Evolutionary conservation across 140 eudicot genomes (phyloP), one percentile per base, ranked within the genome.

Genomic region (Anethum foeniculum): DNA sequence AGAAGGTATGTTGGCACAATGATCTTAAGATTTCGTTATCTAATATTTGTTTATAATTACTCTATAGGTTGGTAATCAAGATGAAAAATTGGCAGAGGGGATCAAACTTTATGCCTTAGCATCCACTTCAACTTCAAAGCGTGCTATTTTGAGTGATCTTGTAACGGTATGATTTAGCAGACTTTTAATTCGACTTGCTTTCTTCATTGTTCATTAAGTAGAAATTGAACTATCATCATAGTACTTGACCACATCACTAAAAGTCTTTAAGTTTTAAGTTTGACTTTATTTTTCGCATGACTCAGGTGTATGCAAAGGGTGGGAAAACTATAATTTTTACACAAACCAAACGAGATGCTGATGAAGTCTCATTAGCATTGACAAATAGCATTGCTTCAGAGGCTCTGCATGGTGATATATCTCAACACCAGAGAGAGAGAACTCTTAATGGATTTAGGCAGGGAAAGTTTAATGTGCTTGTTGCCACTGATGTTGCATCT

Each of bases 401-500:
- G 87, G 98, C 98, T 82, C 86, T 94, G 52, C 98, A 94, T 81
- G 97, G 98, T 54, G 98, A 94, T 86, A 94, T 94, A 78, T 94
- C 98, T 85, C 98, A 94, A 54, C 98, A 92, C 85, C 98, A 92
- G 79, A 89, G 97, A 71, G 98, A 94, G 84, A 83, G 97, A 82
- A 94, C 98, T 4, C 80, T 94, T 18, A 92, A 90, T 80, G 96
- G 98, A 84, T 94, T 94, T 74, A 85, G 98, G 60, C 96, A 90
- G 84, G 98, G 98, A 58, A 94, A 92, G 80, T 94, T 94, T 49
- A 88, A 92, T 0, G 98, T 94, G 78, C 97, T 94, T 64, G 98
- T 94, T 86, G 98, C 98, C 36, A 94, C 98, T 30, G 97, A 94
- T 79, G 98, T 94, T 79, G 98, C 98, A 41, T 84, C 98, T 76